Conservation (phyloP, 2,329 filamentous ascomycete genomes). For the Paecilomyces niveus region DNA sequence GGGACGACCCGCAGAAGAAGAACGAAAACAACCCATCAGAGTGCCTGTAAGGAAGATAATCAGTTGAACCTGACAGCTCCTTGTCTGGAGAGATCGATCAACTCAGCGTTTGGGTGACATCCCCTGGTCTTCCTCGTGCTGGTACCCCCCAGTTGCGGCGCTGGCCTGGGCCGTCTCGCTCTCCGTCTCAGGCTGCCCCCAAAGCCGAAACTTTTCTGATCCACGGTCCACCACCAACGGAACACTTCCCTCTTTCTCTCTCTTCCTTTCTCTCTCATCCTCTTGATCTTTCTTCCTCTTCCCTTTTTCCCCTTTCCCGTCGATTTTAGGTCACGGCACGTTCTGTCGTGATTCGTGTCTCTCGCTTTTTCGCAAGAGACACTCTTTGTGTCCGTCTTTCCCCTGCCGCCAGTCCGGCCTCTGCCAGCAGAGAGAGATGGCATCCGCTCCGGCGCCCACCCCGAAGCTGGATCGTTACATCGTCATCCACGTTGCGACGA, state of each 20-base stretch:
- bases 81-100: not conserved
- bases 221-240: constrained; percentile 21
- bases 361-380: constrained; percentile 9
- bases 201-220: constrained; percentile 14
- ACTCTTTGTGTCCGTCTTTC: constrained; percentile 5
- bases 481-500: constrained; percentile 96
- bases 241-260: constrained; percentile 11
- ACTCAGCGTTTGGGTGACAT: not conserved
- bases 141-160: not conserved
- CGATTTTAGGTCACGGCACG: not conserved
- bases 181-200: constrained; percentile 4
- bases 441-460: constrained; percentile 45
- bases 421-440: constrained; percentile 33
- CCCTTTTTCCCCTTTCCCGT: constrained; percentile 7
- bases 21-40: no score
- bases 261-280: constrained; percentile 13
- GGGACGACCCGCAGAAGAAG: not conserved
- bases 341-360: constrained; percentile 5
- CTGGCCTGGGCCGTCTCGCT: not conserved
- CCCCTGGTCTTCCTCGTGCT: not conserved
- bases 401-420: constrained; percentile 10
- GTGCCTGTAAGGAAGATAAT: not conserved
- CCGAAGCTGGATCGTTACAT: constrained; percentile 90
- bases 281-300: constrained; percentile 16
- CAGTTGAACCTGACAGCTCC: not conserved